Conservation (phyloP, 345 rosid species). For the Triadica sebifera region DNA sequence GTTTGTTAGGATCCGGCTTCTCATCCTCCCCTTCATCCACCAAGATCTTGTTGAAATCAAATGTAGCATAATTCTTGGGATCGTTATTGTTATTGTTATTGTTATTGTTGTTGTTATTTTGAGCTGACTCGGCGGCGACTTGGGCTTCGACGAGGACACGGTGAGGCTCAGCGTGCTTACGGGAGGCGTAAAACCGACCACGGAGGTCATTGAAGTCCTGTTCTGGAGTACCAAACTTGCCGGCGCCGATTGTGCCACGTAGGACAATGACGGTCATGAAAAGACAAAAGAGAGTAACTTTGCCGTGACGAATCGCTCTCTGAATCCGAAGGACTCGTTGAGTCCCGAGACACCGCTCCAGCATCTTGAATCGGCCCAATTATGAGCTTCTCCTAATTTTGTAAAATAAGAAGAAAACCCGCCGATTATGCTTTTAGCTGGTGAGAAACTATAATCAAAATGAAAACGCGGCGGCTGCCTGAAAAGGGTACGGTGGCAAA, state of each 20-base stretch:
- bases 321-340: conserved; percentile 49
- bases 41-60: conserved; percentile 43
- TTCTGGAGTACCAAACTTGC: conserved; percentile 83
- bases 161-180: conserved; percentile 67
- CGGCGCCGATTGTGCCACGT: conserved; percentile 89
- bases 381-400: background rate
- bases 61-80: conserved; percentile 44
- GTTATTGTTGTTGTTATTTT: conserved; percentile 6
- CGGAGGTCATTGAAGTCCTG: conserved; percentile 72
- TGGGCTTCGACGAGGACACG: conserved; percentile 37
- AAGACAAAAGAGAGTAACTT: conserved; percentile 54
- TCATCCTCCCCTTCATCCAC: conserved; percentile 50
- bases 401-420: no score
- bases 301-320: conserved; percentile 55
- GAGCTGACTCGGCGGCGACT: background rate
- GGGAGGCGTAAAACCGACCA: conserved; percentile 55
- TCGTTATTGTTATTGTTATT: background rate
- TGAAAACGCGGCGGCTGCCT: background rate
- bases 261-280: conserved; percentile 77
- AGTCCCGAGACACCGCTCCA: conserved; percentile 45
- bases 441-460: background rate
- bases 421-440: background rate
- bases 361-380: conserved; percentile 23
- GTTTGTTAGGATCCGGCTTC: conserved; percentile 40
- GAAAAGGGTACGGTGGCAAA: conserved; percentile 1